Evolutionary conservation across 441 rosid genomes (phyloP), one percentile per base, ranked within the genome.

Genomic region (Populus hybrid): DNA sequence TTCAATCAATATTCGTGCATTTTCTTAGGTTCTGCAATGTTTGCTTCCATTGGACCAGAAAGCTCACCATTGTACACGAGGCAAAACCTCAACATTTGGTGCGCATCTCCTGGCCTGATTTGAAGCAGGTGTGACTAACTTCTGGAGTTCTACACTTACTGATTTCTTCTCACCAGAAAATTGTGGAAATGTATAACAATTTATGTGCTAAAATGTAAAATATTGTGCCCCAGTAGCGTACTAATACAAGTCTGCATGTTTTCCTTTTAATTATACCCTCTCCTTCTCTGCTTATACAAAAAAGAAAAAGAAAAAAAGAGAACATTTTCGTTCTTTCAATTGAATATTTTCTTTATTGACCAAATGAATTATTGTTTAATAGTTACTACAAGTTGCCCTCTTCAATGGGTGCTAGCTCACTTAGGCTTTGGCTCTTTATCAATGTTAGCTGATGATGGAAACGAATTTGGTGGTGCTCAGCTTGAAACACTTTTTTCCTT

Each of bases 191-290:
- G 69, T 77, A 72, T 40, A 73, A 65, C 70, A 69, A 75, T 73
- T 5, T 67, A 65, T 81, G 72, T 73, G 68, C 76, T 61, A 76
- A 79, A 84, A 73, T 84, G 85, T 84, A 82, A 78, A 79, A 72
- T 75, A 30, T 71, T 42, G 10, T 67, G 19, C 38, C 32, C 32
- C 21, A 14, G 63, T 63, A 75, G 42, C 40, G 61, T 28, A 69
- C 71, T 70, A 74, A 77, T 69, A 67, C 70, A 76, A 76, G 67
- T 61, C 63, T 77, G 42, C 30, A 67, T 73, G 38, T 61, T 71
- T 36, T 24, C 34, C 71, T 75, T 46, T 61, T 73, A 12, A 26
- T 23, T 40, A 14, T 36, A 59, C 28, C 42, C 69, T 42, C 26
- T 7, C 2, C 6, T 65, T 35, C 40, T 53, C 3, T n/a, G 65